Evolutionary conservation across 78 protist species (phyloP), one percentile per base, ranked within the genome.

Genomic region (Dictyostelium intermedium): DNA sequence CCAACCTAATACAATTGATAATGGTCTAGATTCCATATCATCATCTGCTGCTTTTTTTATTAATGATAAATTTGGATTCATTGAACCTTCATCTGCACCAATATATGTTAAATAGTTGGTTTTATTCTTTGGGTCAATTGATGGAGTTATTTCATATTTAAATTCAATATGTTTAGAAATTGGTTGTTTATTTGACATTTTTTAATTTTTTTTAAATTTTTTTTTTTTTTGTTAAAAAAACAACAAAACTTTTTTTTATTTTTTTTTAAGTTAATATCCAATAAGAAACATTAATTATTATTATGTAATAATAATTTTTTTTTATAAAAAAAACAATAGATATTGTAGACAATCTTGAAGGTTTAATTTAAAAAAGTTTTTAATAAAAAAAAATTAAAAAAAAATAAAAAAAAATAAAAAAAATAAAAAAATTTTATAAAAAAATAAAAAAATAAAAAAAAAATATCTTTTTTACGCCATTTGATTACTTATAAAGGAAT

Each of bases 1-100:
- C 93, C 93, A 87, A 14, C 85, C 93, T n/a, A 53, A 61, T 5
- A 37, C n/a, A 14, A 74, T 32, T 13, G 27, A 32, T 37, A 74
- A 4, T 30, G 81, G 81, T 74, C 81, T 74, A 7, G 74, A 66
- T 66, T 25, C 32, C 74, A 66, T 66, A 66, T 66, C 74, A 27
- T 66, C 34, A 66, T 66, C 74, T 25, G 41, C 81, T 74, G 81
- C 47, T 37, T 74, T 37, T 35, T 74, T 30, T 18, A 37, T 74
- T 5, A 37, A 16, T 18, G 81, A 37, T 30, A 74, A 20, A 74
- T 74, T 74, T 74, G 81, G 81, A 35, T 74, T 74, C 0, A 50
- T 14, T 35, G 81, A 74, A 20, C n/a, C n/a, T 74, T 18, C 47
- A 37, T 74, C 37, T 20, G 81, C 56, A 18, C 47, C 81, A 32